phyloP scores from a whole-genome alignment of 202 grass and related monocot species.

The Digitaria exilis region DNA sequence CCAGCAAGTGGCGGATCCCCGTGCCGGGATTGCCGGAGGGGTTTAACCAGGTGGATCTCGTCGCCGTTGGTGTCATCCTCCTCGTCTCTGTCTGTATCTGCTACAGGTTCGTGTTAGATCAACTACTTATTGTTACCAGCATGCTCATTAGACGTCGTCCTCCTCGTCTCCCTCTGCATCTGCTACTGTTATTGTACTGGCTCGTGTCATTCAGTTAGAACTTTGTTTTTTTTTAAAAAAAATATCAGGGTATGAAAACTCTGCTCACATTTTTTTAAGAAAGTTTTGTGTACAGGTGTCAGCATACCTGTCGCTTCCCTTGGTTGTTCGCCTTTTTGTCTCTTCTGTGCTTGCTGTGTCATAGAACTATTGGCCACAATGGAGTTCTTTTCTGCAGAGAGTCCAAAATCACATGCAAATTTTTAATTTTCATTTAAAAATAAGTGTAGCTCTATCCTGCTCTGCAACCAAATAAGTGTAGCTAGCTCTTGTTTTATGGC shows the following conservation, averaged over 20 bases:
- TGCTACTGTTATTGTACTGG: too few species aligned
- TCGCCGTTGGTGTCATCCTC: conserved; percentile 77
- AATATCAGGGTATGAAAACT: not conserved
- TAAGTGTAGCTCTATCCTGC: not conserved
- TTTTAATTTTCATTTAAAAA: not conserved
- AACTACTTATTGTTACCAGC: too few species aligned
- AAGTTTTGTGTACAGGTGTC: not conserved
- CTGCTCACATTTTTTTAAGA: too few species aligned
- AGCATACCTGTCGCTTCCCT: not conserved
- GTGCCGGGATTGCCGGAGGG: conserved; percentile 66
- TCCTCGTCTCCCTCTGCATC: too few species aligned
- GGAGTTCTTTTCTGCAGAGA: not conserved
- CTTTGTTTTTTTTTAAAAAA: not conserved
- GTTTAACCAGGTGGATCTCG: conserved; percentile 85
- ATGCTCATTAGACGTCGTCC: not conserved
- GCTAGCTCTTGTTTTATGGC: not conserved
- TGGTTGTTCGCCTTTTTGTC: not conserved
- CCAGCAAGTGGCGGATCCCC: conserved; percentile 67
- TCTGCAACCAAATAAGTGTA: not conserved
- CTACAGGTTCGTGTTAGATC: conserved; percentile 57
- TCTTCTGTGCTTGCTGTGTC: not conserved
- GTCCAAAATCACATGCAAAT: not conserved
- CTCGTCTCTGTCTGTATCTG: conserved; percentile 86
- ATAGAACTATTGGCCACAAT: not conserved
- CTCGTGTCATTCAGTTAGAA: not conserved